Evolutionary conservation across 805 yeast species (phyloP), one percentile per base, ranked within the genome.

Genomic region (Maudiozyma serrabonitensis): DNA sequence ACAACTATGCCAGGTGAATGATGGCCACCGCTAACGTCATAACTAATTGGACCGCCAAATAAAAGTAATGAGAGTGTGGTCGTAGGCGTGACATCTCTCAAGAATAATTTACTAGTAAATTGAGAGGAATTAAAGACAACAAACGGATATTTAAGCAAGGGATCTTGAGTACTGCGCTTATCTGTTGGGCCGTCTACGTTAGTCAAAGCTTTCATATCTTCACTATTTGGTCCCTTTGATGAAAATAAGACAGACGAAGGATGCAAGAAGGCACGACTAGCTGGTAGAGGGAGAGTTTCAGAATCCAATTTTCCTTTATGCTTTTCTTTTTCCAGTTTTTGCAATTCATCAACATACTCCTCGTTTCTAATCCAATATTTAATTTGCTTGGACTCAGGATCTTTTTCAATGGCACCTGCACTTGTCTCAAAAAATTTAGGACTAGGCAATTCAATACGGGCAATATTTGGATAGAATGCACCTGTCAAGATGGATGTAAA

Each of bases 351-450:
- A 46, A 69, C 63, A 51, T 73, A 80, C 46, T 72, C 75, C 46
- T 82, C 87, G 57, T 79, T 80, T 54, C 86, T 69, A 42, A 84
- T 75, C 85, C 89, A 89, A 46, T 81, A 79, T 60, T 82, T 84
- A 50, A 84, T 82, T 51, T 74, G 71, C 50, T 73, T 76, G 2
- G 90, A 85, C 59, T 90, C 96, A 0, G 89, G 86, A 57, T 90
- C 96, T n/a, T 80, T 74, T 48, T 86, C 90, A 42, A 91, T 75
- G 0, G 97, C 78, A 21, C 99, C 99, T 0, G 81, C 75, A 34
- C 82, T 69, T 1, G 87, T 79, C 37, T 81, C 76, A 42, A 80
- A 68, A 62, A 69, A 91, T 59, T 85, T 87, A 3, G 90, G 79
- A 52, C 87, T 89, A 0, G 98, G 97, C 19, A 79, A 69, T 58